Percentiles rank a stretch among this genome's conserved stretches.
Conservation (phyloP, 2,329 filamentous ascomycete species). For the Pezicula rhizophila region DNA sequence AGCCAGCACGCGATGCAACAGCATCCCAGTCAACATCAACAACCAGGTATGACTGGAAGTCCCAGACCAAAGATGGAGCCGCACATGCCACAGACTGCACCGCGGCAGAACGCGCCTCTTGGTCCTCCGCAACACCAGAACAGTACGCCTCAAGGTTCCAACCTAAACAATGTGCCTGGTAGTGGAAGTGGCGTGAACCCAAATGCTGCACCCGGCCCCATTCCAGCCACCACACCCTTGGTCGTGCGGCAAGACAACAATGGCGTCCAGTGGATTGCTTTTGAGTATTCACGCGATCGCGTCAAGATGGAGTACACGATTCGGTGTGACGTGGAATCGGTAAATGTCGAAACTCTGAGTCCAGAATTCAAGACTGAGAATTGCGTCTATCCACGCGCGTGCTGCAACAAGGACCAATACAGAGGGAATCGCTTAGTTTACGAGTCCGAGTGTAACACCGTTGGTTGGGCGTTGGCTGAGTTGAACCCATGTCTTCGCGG, state of each 20-base stretch:
- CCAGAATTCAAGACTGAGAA: slow-evolving; percentile 96
- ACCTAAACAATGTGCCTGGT: slow-evolving; percentile 34
- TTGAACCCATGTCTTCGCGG: slow-evolving; percentile 85
- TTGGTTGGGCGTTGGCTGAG: slow-evolving; percentile 97
- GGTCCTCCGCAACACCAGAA: slow-evolving; percentile 35
- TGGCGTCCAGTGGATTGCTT: slow-evolving; percentile 97
- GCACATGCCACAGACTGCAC: slow-evolving; percentile 52
- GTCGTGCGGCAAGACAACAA: slow-evolving; percentile 94
- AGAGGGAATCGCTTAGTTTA: slow-evolving; percentile 92
- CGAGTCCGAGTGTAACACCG: slow-evolving; percentile 97
- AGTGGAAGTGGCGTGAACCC: slow-evolving; percentile 63
- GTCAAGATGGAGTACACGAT: slow-evolving; percentile 99
- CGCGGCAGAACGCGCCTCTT: slow-evolving; percentile 48
- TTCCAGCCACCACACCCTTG: slow-evolving; percentile 90
- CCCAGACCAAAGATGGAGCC: slow-evolving; percentile 59
- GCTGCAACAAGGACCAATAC: slow-evolving; percentile 93
- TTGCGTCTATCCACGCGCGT: slow-evolving; percentile 93
- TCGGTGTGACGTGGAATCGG: slow-evolving; percentile 93
- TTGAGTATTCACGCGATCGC: slow-evolving; percentile 92
- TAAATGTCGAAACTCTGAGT: slow-evolving; percentile 79
- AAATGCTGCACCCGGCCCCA: slow-evolving; percentile 89
- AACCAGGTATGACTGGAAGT: slow-evolving; percentile 54
- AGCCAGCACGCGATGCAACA: slow-evolving; percentile 54
- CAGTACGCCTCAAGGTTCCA: slow-evolving; percentile 35
- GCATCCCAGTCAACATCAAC: slow-evolving; percentile 46